Evolutionary conservation across 2,329 filamentous ascomycete species (phyloP), one percentile per base, ranked within the genome.

Genomic region (Ophiocordyceps sinensis): DNA sequence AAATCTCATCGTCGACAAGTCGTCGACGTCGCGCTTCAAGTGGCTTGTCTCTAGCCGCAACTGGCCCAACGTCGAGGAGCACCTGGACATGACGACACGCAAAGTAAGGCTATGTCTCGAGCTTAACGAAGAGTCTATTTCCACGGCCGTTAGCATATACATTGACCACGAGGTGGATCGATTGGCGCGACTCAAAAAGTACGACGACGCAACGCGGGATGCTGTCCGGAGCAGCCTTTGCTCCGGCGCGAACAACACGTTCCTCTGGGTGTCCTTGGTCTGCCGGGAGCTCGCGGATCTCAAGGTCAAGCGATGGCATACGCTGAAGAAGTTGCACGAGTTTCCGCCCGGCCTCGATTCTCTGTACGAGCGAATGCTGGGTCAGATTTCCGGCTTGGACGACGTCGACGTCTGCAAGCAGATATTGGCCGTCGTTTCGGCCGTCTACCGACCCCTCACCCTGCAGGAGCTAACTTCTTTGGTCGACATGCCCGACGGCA

Each of bases 31-130:
- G 8, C 43, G 44, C 1, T 48, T 59, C 1, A 71, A 65, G 44
- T 68, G 63, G 59, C 41, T 71, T 12, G 45, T 66, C 0, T 64
- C 64, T 0, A 70, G 67, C 39, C 66, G 67, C 3, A 66, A 68
- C 26, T 53, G 45, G 51, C 47, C 44, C 0, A 45, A 49, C 0
- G 66, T 71, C 36, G 52, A 66, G 38, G 44, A 55, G 19, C 30
- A 38, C 1, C 45, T 69, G 5, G 44, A 47, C 13, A n/a, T 13
- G 6, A 40, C 43, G 1, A 19, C 2, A 13, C 36, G 15, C 41
- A 52, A 52, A n/a, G 17, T 47, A 3, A 55, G 43, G 28, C 42
- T 66, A 1, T 43, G 43, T 26, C 56, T 65, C 6, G 60, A 68
- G 40, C 46, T 63, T 3, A 67, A 66, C 42, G 36, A 47, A 15